These are phyloP conservation scores for Talaromyces stipitatus DNA, from an alignment of 495 filamentous ascomycete genomes.

Conservation along the genomic window DNA sequence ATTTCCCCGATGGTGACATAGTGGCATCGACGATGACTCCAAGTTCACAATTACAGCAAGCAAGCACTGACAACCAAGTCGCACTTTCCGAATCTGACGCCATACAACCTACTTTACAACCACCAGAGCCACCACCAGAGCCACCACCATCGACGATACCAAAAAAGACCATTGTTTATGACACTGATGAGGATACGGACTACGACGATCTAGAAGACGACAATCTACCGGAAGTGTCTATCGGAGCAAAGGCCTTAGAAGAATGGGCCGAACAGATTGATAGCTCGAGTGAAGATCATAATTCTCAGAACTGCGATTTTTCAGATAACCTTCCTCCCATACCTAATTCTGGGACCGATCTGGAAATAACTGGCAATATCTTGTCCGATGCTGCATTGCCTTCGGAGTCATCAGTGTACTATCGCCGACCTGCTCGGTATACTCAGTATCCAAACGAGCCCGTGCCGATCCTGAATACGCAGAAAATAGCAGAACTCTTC, in stretches of 20 bases:
- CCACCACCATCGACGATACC: background rate
- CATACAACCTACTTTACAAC: background rate
- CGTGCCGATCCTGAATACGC: slow-evolving; percentile 34
- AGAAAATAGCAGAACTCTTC: slow-evolving; percentile 36
- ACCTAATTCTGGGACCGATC: slow-evolving; percentile 12
- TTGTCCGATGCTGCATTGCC: slow-evolving; percentile 22
- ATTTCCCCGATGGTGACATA: background rate
- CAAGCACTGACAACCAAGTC: background rate
- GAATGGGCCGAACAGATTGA: background rate
- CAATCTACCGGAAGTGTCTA: background rate
- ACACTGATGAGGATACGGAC: slow-evolving; percentile 37
- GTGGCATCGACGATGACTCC: background rate
- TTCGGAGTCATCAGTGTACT: slow-evolving; percentile 34
- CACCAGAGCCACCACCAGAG: background rate
- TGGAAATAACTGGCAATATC: slow-evolving; percentile 7
- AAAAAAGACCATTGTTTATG: slow-evolving; percentile 32
- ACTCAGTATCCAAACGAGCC: slow-evolving; percentile 39
- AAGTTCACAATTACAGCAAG: background rate
- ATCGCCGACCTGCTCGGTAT: slow-evolving; percentile 28
- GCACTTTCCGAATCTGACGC: background rate
- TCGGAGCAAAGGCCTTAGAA: background rate
- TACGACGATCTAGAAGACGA: slow-evolving; percentile 22
- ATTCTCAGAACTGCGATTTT: slow-evolving; percentile 12
- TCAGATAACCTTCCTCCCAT: slow-evolving; percentile 31
- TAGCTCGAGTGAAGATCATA: background rate